These are phyloP conservation scores for Nemania abortiva DNA, from an alignment of 2,329 filamentous ascomycete species.

Conservation along the genomic window DNA sequence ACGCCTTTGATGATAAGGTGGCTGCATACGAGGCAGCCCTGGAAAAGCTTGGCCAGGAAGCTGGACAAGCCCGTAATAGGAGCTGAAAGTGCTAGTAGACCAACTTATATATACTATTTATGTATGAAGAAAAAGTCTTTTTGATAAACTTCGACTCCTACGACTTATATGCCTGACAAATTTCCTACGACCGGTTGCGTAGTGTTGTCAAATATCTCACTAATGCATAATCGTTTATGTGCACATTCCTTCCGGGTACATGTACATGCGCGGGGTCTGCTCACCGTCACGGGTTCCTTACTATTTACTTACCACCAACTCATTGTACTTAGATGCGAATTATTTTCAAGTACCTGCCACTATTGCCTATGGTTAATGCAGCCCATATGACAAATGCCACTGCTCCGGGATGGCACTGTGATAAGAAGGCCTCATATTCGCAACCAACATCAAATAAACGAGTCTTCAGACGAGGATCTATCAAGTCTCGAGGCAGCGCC, in stretches of 20 bases:
- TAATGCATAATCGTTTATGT: no score
- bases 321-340: background rate
- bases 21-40: conserved; percentile 68
- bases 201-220: no score
- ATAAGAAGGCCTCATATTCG: background rate
- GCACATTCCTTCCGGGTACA: no score
- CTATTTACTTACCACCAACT: no score
- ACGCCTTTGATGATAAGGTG: conserved; percentile 63
- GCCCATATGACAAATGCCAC: conserved; percentile 1
- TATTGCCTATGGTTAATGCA: background rate
- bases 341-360: background rate
- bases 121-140: background rate
- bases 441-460: background rate
- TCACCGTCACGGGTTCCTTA: no score
- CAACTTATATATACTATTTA: conserved; percentile 56
- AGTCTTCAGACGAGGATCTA: background rate
- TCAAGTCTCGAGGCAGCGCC: conserved; percentile 10
- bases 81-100: conserved; percentile 60
- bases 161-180: no score
- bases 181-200: no score
- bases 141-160: no score
- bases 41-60: conserved; percentile 72
- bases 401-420: conserved; percentile 27
- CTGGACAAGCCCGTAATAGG: conserved; percentile 51
- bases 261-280: no score